phyloP scores from a whole-genome alignment of 495 filamentous ascomycete genomes.

The Glutinoglossum americanum region DNA sequence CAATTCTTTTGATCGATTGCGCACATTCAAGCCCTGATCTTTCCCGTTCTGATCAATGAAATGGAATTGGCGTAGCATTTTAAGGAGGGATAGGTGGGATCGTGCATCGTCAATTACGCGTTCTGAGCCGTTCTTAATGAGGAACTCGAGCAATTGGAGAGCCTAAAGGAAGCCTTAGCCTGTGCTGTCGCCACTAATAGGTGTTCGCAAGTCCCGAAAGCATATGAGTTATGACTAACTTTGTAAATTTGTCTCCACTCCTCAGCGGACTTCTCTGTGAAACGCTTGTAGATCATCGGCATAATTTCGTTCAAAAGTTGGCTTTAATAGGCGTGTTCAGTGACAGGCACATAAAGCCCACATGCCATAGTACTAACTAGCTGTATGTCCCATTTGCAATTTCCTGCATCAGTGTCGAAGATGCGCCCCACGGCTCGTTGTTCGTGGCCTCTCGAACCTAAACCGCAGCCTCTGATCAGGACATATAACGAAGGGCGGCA shows the following conservation, averaged over 20 bases:
- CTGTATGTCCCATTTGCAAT: constrained; percentile 95
- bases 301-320: constrained; percentile 98
- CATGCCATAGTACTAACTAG: constrained; percentile 43
- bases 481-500: not conserved
- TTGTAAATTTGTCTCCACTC: constrained; percentile 99
- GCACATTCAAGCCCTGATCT: constrained; percentile 94
- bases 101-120: constrained; percentile 94
- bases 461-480: not conserved
- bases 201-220: not conserved
- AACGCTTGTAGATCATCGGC: constrained; percentile 98
- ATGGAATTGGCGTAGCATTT: constrained; percentile 98
- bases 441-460: constrained; percentile 92
- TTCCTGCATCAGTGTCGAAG: constrained; percentile 78
- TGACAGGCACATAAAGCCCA: not conserved
- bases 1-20: constrained; percentile 87
- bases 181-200: not conserved
- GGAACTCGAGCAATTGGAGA: constrained; percentile 88
- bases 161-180: constrained; percentile 21
- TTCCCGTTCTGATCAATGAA: constrained; percentile 92
- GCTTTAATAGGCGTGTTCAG: constrained; percentile 22
- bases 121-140: constrained; percentile 96
- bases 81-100: constrained; percentile 79
- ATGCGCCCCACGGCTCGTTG: constrained; percentile 93
- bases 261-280: constrained; percentile 94
- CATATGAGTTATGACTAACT: constrained; percentile 16